Conservation (phyloP, 2,329 filamentous ascomycete genomes). For the Fusarium temperatum region DNA sequence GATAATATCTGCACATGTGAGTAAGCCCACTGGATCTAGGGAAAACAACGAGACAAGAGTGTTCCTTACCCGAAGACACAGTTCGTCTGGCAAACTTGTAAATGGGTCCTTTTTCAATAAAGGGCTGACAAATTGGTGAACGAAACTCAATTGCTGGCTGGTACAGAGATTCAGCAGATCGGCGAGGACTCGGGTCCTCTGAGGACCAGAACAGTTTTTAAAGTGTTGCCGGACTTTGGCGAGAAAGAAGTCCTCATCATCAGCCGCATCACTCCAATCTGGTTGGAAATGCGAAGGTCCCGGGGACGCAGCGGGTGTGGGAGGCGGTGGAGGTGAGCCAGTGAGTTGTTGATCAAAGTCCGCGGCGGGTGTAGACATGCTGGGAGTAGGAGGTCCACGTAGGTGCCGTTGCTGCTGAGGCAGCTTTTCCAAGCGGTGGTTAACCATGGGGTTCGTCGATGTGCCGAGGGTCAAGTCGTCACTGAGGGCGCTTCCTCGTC, state of each 20-base stretch:
- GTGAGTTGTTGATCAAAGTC: conserved; percentile 70
- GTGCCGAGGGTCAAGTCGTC: conserved; percentile 67
- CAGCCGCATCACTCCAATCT: conserved; percentile 80
- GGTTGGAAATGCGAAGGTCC: conserved; percentile 68
- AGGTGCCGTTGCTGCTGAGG: conserved; percentile 51
- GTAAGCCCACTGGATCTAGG: background rate
- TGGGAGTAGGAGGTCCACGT: conserved; percentile 71
- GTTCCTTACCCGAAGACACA: conserved; percentile 83
- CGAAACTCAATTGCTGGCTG: conserved; percentile 93
- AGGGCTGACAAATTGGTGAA: conserved; percentile 94
- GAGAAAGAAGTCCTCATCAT: conserved; percentile 84
- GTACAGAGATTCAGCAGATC: conserved; percentile 94
- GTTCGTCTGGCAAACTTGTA: conserved; percentile 87
- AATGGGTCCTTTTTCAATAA: conserved; percentile 97
- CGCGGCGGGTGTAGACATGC: conserved; percentile 70
- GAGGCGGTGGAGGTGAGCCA: conserved; percentile 70
- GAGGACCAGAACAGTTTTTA: conserved; percentile 76
- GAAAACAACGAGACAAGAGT: background rate
- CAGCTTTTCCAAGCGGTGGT: conserved; percentile 62
- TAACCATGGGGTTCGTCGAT: conserved; percentile 54
- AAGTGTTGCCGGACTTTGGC: conserved; percentile 84
- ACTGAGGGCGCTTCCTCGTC: conserved; percentile 65
- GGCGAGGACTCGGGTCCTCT: conserved; percentile 82
- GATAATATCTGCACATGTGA: conserved; percentile 77
- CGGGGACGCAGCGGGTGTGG: conserved; percentile 72